These are phyloP conservation scores for Clitopilus hobsonii DNA, from an alignment of 768 basidiomycete genomes.

Conservation along the genomic window DNA sequence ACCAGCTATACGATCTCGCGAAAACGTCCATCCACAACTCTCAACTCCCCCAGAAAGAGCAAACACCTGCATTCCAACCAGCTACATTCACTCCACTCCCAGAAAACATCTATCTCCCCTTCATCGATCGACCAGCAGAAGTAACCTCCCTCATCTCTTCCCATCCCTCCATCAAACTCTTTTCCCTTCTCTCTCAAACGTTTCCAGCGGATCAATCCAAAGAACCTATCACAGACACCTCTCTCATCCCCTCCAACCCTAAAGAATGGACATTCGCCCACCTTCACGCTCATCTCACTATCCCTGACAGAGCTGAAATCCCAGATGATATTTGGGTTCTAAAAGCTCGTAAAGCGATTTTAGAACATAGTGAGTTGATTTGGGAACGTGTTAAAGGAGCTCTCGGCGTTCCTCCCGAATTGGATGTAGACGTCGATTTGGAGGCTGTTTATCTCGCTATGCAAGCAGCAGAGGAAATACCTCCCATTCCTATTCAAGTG, in stretches of 20 bases:
- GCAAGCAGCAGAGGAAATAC: too few relatives aligned
- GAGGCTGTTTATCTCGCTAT: too few relatives aligned
- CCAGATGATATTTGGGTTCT: conserved; percentile 73
- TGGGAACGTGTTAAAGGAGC: conserved; percentile 91
- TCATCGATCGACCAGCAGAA: conserved; percentile 78
- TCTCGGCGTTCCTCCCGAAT: conserved; percentile 81
- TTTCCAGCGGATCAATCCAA: conserved; percentile 34
- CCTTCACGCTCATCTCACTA: conserved; percentile 64
- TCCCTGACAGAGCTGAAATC: conserved; percentile 53
- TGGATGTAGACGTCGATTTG: conserved; percentile 55
- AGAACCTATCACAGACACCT: conserved; percentile 17
- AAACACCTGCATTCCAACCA: conserved; percentile 24
- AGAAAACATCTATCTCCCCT: conserved; percentile 77
- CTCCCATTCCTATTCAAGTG: too few relatives aligned
- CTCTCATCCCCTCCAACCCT: conserved; percentile 52
- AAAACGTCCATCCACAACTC: conserved; percentile 37
- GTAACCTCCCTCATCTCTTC: conserved; percentile 62
- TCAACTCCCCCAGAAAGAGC: conserved; percentile 15
- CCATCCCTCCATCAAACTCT: conserved; percentile 64
- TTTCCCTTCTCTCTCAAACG: conserved; percentile 70
- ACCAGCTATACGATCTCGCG: conserved; percentile 73
- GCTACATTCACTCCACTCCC: conserved; percentile 73
- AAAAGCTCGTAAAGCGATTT: conserved; percentile 69
- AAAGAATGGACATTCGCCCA: conserved; percentile 69
- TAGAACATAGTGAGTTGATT: conserved; percentile 75